phyloP scores from a whole-genome alignment of 495 filamentous ascomycete genomes.

The Parathielavia appendiculata region DNA sequence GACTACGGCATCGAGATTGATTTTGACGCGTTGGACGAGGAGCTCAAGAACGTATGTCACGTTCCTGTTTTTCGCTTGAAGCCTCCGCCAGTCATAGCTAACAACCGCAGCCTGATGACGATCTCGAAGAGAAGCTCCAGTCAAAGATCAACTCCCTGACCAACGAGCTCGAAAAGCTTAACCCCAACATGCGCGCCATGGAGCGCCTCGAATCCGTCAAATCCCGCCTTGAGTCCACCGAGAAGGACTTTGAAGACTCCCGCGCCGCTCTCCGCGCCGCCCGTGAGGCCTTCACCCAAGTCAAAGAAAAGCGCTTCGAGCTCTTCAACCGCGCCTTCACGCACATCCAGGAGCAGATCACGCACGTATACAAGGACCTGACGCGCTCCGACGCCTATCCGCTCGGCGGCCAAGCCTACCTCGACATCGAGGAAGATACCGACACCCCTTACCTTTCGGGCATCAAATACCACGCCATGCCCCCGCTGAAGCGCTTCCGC shows the following conservation, averaged over 20 bases:
- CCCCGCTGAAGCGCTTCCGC: slow-evolving; percentile 94
- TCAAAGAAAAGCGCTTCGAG: slow-evolving; percentile 78
- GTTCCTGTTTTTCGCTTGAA: not conserved
- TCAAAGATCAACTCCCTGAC: slow-evolving; percentile 71
- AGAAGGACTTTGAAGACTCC: slow-evolving; percentile 83
- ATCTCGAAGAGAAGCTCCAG: slow-evolving; percentile 71
- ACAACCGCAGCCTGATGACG: slow-evolving; percentile 54
- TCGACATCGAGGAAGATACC: slow-evolving; percentile 85
- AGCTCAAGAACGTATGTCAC: slow-evolving; percentile 66
- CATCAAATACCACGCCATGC: slow-evolving; percentile 98
- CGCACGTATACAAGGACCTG: slow-evolving; percentile 87
- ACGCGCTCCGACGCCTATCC: slow-evolving; percentile 80
- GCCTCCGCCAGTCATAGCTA: slow-evolving; percentile 19
- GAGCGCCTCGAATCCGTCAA: slow-evolving; percentile 86
- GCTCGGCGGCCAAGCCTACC: slow-evolving; percentile 87
- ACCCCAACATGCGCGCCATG: slow-evolving; percentile 91
- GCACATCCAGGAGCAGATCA: slow-evolving; percentile 94
- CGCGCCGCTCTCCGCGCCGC: slow-evolving; percentile 65
- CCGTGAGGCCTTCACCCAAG: slow-evolving; percentile 72
- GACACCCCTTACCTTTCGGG: slow-evolving; percentile 84
- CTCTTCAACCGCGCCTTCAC: slow-evolving; percentile 92
- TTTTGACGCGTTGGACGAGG: slow-evolving; percentile 80
- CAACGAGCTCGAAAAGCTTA: slow-evolving; percentile 80
- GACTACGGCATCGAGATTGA: slow-evolving; percentile 92
- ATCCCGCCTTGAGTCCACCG: slow-evolving; percentile 73